These are phyloP conservation scores for Capsicum baccatum DNA, from an alignment of 257 asterid species.

Conservation along the genomic window DNA sequence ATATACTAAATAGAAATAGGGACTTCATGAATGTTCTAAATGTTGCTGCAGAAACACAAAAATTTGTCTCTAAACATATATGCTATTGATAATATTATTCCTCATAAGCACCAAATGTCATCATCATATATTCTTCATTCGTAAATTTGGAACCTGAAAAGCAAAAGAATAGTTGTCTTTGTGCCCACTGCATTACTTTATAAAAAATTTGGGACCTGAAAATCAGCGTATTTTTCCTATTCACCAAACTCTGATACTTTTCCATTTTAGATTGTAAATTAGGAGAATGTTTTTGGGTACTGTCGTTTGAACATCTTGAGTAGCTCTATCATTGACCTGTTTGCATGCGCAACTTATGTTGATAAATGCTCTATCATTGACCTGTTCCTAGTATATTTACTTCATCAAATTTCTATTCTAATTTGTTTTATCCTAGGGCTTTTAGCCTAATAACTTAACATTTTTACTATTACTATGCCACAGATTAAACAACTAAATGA, in stretches of 20 bases:
- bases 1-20: background rate
- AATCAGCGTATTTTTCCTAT: background rate
- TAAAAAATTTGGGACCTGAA: background rate
- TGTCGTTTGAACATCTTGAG: background rate
- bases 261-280: background rate
- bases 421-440: background rate
- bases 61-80: background rate
- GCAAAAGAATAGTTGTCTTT: too few species aligned
- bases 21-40: background rate
- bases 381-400: too few species aligned
- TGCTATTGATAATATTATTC: background rate
- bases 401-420: background rate
- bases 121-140: background rate
- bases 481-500: slow-evolving; percentile 88
- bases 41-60: background rate
- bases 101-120: background rate
- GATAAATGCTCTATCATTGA: background rate
- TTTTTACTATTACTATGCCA: slow-evolving; percentile 26
- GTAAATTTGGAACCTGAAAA: background rate
- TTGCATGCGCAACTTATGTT: background rate
- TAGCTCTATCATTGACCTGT: slow-evolving; percentile 3
- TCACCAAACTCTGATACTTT: background rate
- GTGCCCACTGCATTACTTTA: too few species aligned
- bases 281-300: background rate
- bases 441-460: background rate